Base-by-base conservation (phyloP, 306 rosid genomes). In the Hippophae rhamnoides region DNA sequence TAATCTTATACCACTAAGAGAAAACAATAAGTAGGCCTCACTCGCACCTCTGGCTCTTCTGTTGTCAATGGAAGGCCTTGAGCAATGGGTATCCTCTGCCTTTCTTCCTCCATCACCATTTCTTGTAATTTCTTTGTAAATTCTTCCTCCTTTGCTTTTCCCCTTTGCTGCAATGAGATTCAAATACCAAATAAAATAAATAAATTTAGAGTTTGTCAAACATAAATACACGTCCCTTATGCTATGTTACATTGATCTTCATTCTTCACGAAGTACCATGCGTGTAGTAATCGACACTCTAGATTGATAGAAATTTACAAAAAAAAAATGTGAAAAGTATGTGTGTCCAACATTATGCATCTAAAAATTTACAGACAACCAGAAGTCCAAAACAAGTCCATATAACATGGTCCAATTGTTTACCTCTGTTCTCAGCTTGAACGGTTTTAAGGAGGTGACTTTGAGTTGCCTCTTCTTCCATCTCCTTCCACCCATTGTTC, bases 51-150 rank as follows among this genome's bases (percentile, higher is more conserved):
- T 23, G 99, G 95, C 70, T 93, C 95, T 74, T 93, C 95, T 8
- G 90, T 93, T 55, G 99, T 93, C 89, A 87, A 89, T 51, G 99
- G 99, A 65, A 93, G 95, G 58, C 99, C 97, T 63, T 88, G 95
- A 44, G 99, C 99, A 66, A 86, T 47, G 7, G 97, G 99, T 60
- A 88, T 77, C 60, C 97, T 74, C 57, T 75, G 80, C 40, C 66
- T 86, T 77, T 86, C 97, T 70, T 93, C 90, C 78, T 86, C 89
- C 13, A 43, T 50, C 76, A 74, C 52, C 63, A 82, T 76, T 63
- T 84, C 97, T 42, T 86, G 86, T 2, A 86, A 49, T 74, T 83
- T 93, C 73, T 93, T 93, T 72, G 68, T 10, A 27, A 93, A 74
- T 61, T 89, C 95, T 67, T 93, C 94, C 67, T 78, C 90, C 71